Base-by-base conservation (phyloP, 1,284 basidiomycete genomes). In the Singerocomus inundabilis region DNA sequence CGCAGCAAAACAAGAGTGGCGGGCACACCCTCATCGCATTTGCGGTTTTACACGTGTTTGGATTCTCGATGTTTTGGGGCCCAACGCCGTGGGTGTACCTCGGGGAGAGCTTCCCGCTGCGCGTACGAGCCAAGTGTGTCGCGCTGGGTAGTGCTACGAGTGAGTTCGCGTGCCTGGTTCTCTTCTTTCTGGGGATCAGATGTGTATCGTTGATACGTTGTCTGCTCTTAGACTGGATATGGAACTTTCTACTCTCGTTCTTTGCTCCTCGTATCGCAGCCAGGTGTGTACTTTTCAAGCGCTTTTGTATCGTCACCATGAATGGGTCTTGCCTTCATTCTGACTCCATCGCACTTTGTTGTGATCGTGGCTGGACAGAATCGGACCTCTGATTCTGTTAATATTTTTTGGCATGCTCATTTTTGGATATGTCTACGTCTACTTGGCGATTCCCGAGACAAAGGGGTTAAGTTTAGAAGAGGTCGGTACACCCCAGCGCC, bases 321-420 rank as follows among this genome's bases (percentile, higher is more conserved):
- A 18, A 21, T 13, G 21, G 21, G 4, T 21, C 21, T 12, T n/a
- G 11, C n/a, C 12, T 8, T 16, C 29, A 4, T 28, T 18, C 46
- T 52, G 29, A 38, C 33, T 9, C 13, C 8, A 6, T 12, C 6
- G 2, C 3, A 12, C 40, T 39, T 18, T 21, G 9, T 30, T 29
- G 37, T 10, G 21, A 30, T 21, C 29, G 11, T 25, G 21, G 21
- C 3, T 11, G 15, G 18, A 18, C 41, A 77, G 76, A 42, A 91
- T 91, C 54, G 88, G 88, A 6, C 85, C 88, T 8, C 72, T 88
- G 48, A 90, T 91, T 63, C 69, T 90, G 25, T 60, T 88, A 52
- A 84, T 87, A 60, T 88, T 88, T 74, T 87, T 84, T 60, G 88
- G 87, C 49, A 83, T 86, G 78, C 74, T 90, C 15, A 61, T 84